Evolutionary conservation across 148 eudicot genomes (phyloP).

Genomic region (Rheum nobile): DNA sequence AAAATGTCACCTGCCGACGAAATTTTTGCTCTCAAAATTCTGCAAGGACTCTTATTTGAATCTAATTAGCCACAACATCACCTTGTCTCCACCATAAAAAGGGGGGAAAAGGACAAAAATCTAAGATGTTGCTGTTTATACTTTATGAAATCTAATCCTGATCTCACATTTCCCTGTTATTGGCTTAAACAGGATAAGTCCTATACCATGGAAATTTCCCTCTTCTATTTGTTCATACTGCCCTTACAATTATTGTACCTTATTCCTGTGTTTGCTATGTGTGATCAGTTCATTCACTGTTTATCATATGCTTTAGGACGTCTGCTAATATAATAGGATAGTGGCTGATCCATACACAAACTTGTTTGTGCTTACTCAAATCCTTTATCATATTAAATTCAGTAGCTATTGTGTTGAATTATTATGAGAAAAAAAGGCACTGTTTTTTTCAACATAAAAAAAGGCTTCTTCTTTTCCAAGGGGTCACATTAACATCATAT

Average conservation of each 20-base stretch:
- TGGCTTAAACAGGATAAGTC: conserved; percentile 5
- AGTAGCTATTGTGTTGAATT: not conserved
- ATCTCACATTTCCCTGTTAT: not conserved
- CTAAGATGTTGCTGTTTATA: not conserved
- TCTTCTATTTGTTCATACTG: not conserved
- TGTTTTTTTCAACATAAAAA: not conserved
- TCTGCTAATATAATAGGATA: not conserved
- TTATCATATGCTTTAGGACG: not conserved
- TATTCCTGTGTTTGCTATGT: not conserved
- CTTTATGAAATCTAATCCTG: conserved; percentile 3
- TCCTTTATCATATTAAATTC: not conserved
- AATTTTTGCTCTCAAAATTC: not conserved
- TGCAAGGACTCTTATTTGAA: not conserved
- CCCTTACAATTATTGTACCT: conserved; percentile 3
- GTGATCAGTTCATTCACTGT: not conserved
- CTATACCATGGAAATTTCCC: not conserved
- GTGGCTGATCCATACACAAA: not conserved
- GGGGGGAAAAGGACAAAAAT: not conserved
- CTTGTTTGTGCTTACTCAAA: not conserved
- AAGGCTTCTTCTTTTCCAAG: not conserved
- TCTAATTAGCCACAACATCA: not conserved
- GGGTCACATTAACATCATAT: conserved; percentile 8
- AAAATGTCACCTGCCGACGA: not conserved
- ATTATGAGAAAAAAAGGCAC: not conserved
- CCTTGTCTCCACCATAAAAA: not conserved